Conservation (phyloP, 352 stramenopile genomes). For the Pythium plurisporium region DNA sequence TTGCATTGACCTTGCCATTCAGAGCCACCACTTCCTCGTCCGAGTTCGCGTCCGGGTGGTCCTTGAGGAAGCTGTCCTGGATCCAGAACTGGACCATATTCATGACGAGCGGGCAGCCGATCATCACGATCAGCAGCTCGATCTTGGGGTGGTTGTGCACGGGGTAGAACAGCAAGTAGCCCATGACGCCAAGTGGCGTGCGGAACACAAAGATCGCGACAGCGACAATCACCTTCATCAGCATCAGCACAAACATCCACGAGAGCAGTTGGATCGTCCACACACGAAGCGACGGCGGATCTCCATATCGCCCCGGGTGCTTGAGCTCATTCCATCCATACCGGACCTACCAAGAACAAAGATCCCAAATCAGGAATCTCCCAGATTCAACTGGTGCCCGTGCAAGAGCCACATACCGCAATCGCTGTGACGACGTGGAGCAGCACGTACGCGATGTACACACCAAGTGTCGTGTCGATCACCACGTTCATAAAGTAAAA, state of each 20-base stretch:
- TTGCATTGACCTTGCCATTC: not conserved
- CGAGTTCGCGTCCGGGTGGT: constrained; percentile 20
- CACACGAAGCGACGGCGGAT: constrained; percentile 56
- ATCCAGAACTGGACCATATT: constrained; percentile 88
- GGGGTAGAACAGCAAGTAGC: constrained; percentile 61
- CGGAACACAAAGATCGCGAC: constrained; percentile 60
- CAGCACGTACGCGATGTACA: constrained; percentile 79
- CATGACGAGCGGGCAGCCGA: constrained; percentile 78
- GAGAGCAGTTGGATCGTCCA: constrained; percentile 61
- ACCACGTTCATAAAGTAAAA: constrained; percentile 88
- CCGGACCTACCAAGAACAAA: constrained; percentile 28
- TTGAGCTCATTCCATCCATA: constrained; percentile 58
- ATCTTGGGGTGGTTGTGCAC: constrained; percentile 68
- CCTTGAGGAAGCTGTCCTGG: constrained; percentile 78
- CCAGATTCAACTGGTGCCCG: not conserved
- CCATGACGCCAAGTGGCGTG: constrained; percentile 50
- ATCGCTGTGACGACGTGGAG: constrained; percentile 52
- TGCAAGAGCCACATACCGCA: constrained; percentile 31
- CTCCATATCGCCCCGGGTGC: constrained; percentile 60
- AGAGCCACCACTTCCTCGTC: not conserved
- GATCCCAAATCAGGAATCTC: not conserved
- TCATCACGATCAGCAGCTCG: constrained; percentile 82
- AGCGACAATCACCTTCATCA: constrained; percentile 72
- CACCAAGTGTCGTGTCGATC: constrained; percentile 76
- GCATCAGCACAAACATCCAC: constrained; percentile 56